A percentile compares a stretch with the other conserved stretches of the same genome.
These are phyloP conservation scores for Euphorbia schlechtendalii DNA, from an alignment of 441 rosid genomes.

Conservation along the genomic window DNA sequence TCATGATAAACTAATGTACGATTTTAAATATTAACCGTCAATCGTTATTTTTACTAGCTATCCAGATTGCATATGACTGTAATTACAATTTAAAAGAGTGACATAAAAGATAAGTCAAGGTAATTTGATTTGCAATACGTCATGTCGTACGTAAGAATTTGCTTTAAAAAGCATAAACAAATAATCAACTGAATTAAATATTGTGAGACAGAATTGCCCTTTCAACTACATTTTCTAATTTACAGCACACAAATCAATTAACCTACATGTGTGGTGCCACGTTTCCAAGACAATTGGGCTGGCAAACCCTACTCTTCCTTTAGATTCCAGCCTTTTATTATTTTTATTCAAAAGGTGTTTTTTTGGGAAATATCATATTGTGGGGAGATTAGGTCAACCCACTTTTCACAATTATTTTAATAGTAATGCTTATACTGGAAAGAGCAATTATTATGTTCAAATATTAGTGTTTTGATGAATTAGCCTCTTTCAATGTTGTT, in stretches of 20 bases:
- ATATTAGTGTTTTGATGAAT: too few species aligned
- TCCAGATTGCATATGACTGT: too few species aligned
- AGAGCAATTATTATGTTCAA: neutral
- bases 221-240: neutral
- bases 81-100: too few species aligned
- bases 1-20: too few species aligned
- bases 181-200: neutral
- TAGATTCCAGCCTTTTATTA: neutral
- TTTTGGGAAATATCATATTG: neutral
- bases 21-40: too few species aligned
- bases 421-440: neutral
- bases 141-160: conserved; percentile 14
- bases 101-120: too few species aligned
- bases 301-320: neutral
- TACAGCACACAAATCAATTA: neutral
- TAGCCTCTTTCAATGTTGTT: too few species aligned
- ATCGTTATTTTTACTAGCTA: too few species aligned
- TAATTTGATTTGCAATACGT: conserved; percentile 3
- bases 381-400: neutral
- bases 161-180: neutral
- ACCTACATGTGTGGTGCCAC: conserved; percentile 15
- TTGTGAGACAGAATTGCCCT: conserved; percentile 19
- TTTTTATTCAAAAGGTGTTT: neutral
- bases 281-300: conserved; percentile 5
- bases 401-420: neutral